phyloP scores from a whole-genome alignment of 352 stramenopile genomes.

The Blastocystis sp. region DNA sequence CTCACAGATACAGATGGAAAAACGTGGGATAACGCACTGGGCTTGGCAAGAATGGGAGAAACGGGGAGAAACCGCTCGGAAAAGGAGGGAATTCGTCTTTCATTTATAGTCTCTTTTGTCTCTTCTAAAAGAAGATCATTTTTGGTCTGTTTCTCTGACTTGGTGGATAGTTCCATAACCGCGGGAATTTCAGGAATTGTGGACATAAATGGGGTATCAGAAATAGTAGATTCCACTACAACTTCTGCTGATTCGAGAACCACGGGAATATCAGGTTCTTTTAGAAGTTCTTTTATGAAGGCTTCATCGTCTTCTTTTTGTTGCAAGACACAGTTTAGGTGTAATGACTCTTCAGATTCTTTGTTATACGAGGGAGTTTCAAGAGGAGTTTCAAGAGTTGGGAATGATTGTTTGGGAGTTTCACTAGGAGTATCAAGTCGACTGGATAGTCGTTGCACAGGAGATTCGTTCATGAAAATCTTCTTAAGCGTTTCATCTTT shows the following conservation, averaged over 20 bases:
- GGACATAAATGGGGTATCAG: background rate
- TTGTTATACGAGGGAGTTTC: background rate
- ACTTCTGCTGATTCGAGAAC: background rate
- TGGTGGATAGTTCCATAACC: background rate
- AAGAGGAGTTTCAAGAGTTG: background rate
- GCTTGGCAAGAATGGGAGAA: background rate
- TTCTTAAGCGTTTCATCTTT: conserved; percentile 91
- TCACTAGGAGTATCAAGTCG: background rate
- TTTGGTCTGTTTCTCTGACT: no score
- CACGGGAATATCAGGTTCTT: background rate
- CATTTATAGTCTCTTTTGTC: no score
- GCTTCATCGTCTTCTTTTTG: conserved; percentile 1
- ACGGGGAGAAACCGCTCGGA: background rate
- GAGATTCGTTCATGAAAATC: conserved; percentile 85
- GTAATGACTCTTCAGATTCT: background rate
- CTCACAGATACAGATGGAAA: background rate
- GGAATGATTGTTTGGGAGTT: background rate
- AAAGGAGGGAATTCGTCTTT: background rate
- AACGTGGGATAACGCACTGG: background rate
- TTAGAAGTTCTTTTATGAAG: background rate
- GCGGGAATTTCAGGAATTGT: background rate
- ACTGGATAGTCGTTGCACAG: no score
- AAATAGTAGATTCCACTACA: no score
- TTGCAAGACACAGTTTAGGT: background rate
- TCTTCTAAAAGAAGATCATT: no score